Conservation (phyloP, 805 yeast species). For the Yamadazyma akitaensis region DNA sequence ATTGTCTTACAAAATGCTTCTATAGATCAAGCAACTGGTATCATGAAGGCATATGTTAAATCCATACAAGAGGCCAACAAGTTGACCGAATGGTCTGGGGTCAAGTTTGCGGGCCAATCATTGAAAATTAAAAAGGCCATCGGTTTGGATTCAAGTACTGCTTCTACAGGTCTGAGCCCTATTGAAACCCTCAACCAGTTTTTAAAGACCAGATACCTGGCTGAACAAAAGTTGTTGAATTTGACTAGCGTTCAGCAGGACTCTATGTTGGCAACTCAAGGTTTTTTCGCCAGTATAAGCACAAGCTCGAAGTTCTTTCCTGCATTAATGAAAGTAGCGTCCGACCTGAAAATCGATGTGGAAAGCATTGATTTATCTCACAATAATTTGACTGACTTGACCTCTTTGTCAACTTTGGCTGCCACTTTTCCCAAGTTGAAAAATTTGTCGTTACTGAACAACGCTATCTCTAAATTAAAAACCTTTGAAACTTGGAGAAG, state of each 20-base stretch:
- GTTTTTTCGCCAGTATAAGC: constrained; percentile 58
- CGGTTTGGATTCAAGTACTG: not conserved
- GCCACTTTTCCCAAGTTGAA: constrained; percentile 69
- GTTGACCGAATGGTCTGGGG: constrained; percentile 65
- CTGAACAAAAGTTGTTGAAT: constrained; percentile 63
- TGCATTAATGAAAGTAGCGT: constrained; percentile 82
- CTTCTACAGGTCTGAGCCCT: constrained; percentile 30
- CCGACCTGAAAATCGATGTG: constrained; percentile 50
- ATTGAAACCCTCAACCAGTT: constrained; percentile 62
- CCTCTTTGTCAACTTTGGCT: constrained; percentile 59
- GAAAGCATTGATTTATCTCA: constrained; percentile 66
- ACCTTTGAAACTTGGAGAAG: constrained; percentile 72
- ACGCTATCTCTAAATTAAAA: constrained; percentile 57
- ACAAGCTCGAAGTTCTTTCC: constrained; percentile 81
- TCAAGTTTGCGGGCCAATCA: constrained; percentile 72
- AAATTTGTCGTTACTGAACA: constrained; percentile 78
- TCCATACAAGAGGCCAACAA: constrained; percentile 54
- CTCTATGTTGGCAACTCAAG: constrained; percentile 53
- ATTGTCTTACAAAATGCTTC: constrained; percentile 51
- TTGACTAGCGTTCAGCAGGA: constrained; percentile 64
- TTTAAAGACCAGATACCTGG: constrained; percentile 63
- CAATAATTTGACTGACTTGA: constrained; percentile 60
- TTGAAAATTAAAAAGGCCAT: constrained; percentile 48
- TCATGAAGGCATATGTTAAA: constrained; percentile 58
- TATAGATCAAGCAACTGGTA: constrained; percentile 48